Evolutionary conservation across 345 rosid species (phyloP).

Genomic region (Limnanthes douglasii): DNA sequence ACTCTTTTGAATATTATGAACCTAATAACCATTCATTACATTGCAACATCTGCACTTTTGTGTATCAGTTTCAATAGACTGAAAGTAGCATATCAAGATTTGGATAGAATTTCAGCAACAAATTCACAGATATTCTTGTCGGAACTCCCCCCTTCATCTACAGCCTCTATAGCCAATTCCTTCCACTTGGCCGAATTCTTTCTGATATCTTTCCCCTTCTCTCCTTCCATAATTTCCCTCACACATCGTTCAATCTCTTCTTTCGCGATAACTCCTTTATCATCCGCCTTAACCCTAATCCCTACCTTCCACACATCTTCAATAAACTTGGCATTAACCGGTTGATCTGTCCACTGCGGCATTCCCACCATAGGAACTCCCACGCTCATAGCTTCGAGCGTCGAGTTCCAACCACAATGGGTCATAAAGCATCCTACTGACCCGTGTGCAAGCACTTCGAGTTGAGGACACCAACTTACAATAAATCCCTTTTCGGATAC

Average conservation of each 20-base stretch:
- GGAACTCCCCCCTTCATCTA: slow-evolving; percentile 40
- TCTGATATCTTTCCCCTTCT: slow-evolving; percentile 19
- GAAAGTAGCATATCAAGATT: too few relatives aligned
- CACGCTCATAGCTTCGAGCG: slow-evolving; percentile 10
- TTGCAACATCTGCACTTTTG: too few relatives aligned
- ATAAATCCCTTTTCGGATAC: slow-evolving; percentile 21
- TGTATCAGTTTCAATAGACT: too few relatives aligned
- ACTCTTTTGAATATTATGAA: too few relatives aligned
- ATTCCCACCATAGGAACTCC: slow-evolving; percentile 26
- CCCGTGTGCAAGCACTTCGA: slow-evolving; percentile 28
- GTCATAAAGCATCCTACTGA: slow-evolving; percentile 33
- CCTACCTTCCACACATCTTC: slow-evolving; percentile 35
- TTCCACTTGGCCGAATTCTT: slow-evolving; percentile 32
- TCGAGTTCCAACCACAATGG: slow-evolving; percentile 42
- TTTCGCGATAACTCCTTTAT: slow-evolving; percentile 16
- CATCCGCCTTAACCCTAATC: slow-evolving; percentile 15
- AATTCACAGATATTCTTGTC: slow-evolving; percentile 26
- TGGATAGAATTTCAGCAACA: too few relatives aligned
- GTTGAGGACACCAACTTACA: slow-evolving; percentile 37
- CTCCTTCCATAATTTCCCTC: slow-evolving; percentile 39
- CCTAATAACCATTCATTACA: too few relatives aligned
- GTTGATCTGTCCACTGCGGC: slow-evolving; percentile 24
- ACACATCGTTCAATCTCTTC: slow-evolving; percentile 31
- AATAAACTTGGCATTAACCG: slow-evolving; percentile 19
- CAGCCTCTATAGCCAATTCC: slow-evolving; percentile 30